phyloP scores from a whole-genome alignment of 495 filamentous ascomycete genomes.

The Penicillium canescens region DNA sequence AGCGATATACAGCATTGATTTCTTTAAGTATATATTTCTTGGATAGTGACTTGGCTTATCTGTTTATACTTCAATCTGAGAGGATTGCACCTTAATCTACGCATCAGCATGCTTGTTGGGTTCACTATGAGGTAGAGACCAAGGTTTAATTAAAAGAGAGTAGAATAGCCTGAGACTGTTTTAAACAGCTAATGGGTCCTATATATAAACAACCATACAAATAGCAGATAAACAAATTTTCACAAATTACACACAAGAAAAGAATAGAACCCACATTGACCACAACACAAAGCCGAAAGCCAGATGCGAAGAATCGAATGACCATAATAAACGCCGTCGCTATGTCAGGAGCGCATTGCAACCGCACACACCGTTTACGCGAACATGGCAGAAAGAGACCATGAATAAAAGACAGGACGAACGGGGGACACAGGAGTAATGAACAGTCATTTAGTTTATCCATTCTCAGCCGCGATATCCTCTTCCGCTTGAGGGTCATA shows the following conservation, averaged over 20 bases:
- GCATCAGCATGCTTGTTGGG: too few species aligned
- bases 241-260: background rate
- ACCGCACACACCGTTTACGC: slow-evolving; percentile 16
- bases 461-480: slow-evolving; percentile 29
- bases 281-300: background rate
- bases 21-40: background rate
- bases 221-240: background rate
- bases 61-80: background rate
- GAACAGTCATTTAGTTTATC: slow-evolving; percentile 10
- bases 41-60: background rate
- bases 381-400: slow-evolving; percentile 6
- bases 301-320: slow-evolving; percentile 9
- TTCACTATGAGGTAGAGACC: too few species aligned
- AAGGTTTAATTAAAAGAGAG: too few species aligned
- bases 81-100: too few species aligned
- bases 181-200: too few species aligned
- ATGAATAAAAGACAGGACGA: slow-evolving; percentile 5
- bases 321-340: slow-evolving; percentile 39
- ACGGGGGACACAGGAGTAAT: background rate
- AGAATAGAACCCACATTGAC: background rate
- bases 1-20: slow-evolving; percentile 4
- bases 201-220: background rate
- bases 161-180: too few species aligned
- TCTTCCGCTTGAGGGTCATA: slow-evolving; percentile 35
- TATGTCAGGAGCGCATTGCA: slow-evolving; percentile 39